Evolutionary conservation across 352 stramenopile genomes (phyloP).

Genomic region (Thalassiosira allenii): DNA sequence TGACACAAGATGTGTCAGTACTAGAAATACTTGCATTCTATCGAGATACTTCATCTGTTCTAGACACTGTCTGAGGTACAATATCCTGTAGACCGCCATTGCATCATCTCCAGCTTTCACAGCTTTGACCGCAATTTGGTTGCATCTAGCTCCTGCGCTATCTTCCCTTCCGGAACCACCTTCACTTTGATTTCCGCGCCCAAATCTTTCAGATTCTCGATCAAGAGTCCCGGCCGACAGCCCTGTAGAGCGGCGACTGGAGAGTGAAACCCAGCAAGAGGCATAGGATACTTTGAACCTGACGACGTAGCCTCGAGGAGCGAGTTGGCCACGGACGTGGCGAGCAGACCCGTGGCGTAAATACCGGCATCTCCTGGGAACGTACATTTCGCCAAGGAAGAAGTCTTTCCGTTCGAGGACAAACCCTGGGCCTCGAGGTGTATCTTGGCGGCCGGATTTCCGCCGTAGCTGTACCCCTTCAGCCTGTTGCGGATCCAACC

Average conservation of each 20-base stretch:
- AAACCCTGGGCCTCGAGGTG: conserved; percentile 11
- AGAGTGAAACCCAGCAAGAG: conserved; percentile 32
- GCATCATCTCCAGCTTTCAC: too few species aligned
- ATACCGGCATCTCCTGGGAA: conserved; percentile 39
- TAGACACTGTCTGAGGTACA: too few species aligned
- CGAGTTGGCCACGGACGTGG: conserved; percentile 13
- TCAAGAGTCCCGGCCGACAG: conserved; percentile 22
- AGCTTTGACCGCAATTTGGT: conserved; percentile 25
- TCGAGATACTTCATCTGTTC: too few species aligned
- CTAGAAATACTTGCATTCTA: too few species aligned
- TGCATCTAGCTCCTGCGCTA: conserved; percentile 19
- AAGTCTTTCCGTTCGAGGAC: not conserved
- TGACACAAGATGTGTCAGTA: too few species aligned
- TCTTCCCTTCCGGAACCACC: conserved; percentile 2
- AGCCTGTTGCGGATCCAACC: conserved; percentile 17
- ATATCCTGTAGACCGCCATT: too few species aligned
- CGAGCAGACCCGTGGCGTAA: conserved; percentile 37
- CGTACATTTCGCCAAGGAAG: conserved; percentile 9
- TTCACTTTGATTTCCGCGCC: conserved; percentile 35
- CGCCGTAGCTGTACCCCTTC: conserved; percentile 23
- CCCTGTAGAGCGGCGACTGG: conserved; percentile 27
- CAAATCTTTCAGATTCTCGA: conserved; percentile 30
- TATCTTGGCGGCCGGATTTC: conserved; percentile 23
- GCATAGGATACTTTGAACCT: not conserved
- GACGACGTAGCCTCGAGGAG: conserved; percentile 24